A percentile compares a stretch with the other conserved stretches of the same genome.
Conservation (phyloP, 2,329 filamentous ascomycete genomes). For the Tolypocladium sp. region DNA sequence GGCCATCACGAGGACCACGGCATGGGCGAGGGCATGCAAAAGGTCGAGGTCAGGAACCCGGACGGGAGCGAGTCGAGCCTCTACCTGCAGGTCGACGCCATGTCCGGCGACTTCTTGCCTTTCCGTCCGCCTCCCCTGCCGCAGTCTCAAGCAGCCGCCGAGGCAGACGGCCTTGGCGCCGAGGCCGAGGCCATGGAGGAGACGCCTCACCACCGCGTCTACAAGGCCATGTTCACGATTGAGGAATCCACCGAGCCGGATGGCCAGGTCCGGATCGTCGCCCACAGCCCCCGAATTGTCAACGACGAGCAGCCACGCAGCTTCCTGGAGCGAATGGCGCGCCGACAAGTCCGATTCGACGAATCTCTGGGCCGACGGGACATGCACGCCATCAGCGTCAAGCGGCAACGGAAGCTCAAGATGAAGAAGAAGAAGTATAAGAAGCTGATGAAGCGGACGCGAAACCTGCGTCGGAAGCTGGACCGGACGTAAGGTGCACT, state of each 20-base stretch:
- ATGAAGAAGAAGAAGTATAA: slow-evolving; percentile 99
- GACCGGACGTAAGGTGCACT: slow-evolving; percentile 48
- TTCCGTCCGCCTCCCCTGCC: slow-evolving; percentile 83
- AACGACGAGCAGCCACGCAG: slow-evolving; percentile 38
- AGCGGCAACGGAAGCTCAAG: slow-evolving; percentile 85
- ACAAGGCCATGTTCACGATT: slow-evolving; percentile 57
- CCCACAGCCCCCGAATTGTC: slow-evolving; percentile 50
- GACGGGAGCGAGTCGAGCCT: slow-evolving; percentile 50
- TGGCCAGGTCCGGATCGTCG: slow-evolving; percentile 50
- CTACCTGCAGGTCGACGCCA: slow-evolving; percentile 57
- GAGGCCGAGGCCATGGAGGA: slow-evolving; percentile 23
- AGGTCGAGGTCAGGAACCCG: slow-evolving; percentile 44
- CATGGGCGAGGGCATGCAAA: slow-evolving; percentile 36
- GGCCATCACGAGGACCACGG: slow-evolving; percentile 30
- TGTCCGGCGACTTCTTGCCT: slow-evolving; percentile 63
- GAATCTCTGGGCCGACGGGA: slow-evolving; percentile 39
- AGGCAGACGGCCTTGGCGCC: slow-evolving; percentile 24
- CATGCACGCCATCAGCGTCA: slow-evolving; percentile 84
- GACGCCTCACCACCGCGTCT: slow-evolving; percentile 41
- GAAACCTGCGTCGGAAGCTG: slow-evolving; percentile 78
- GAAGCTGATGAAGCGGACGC: slow-evolving; percentile 92
- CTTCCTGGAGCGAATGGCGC: slow-evolving; percentile 63
- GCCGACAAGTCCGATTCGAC: slow-evolving; percentile 52
- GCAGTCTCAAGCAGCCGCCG: slow-evolving; percentile 40
- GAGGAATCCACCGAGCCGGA: slow-evolving; percentile 54